Percentiles rank a stretch among this genome's conserved stretches.
Conservation (phyloP, 2,329 filamentous ascomycete genomes). For the Beauveria brongniartii region DNA sequence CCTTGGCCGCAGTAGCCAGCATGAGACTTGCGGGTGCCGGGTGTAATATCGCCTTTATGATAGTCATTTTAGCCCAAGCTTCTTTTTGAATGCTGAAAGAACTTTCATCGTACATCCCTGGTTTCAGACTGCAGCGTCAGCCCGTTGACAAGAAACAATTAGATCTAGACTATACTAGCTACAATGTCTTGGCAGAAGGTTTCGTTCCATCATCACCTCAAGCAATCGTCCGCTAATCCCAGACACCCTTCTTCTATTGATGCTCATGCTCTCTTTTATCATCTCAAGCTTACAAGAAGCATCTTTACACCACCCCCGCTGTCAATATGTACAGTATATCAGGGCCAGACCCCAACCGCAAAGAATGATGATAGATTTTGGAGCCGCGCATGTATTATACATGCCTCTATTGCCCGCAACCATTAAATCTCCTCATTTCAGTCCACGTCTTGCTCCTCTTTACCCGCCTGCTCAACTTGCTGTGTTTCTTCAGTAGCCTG, state of each 20-base stretch:
- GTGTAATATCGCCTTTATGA: background rate
- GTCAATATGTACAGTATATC: conserved; percentile 3
- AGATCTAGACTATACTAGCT: background rate
- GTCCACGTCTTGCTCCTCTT: conserved; percentile 2
- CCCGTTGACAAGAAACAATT: background rate
- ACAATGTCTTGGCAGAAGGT: background rate
- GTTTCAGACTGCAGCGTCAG: background rate
- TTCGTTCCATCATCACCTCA: background rate
- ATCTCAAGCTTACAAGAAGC: background rate
- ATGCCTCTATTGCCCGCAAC: background rate
- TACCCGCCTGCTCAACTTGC: background rate
- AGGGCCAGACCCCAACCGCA: background rate
- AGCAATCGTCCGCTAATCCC: too few species aligned
- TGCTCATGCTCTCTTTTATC: background rate
- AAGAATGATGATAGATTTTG: background rate
- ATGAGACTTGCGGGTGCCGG: background rate
- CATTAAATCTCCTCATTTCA: conserved; percentile 8
- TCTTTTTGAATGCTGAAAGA: background rate
- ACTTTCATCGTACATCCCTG: background rate
- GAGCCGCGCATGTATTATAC: background rate
- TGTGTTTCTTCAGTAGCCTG: background rate
- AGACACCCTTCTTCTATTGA: background rate
- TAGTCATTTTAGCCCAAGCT: background rate
- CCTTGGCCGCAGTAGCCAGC: background rate
- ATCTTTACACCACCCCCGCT: background rate